phyloP scores from a whole-genome alignment of 345 rosid species.

The Rhodomyrtus tomentosa region DNA sequence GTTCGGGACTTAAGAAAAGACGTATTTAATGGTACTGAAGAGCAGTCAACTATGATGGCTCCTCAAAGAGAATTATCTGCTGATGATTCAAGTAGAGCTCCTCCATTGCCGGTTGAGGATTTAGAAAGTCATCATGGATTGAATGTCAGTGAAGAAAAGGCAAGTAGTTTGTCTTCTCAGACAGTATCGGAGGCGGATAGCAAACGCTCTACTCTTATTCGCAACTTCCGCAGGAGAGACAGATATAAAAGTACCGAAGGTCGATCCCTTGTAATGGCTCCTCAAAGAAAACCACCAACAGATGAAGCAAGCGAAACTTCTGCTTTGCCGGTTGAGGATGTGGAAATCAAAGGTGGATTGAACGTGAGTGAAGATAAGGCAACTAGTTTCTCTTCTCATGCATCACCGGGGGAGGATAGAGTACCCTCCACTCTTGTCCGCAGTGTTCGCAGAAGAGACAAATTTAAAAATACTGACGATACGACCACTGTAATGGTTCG shows the following conservation, averaged over 20 bases:
- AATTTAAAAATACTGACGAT: neutral
- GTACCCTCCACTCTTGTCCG: neutral
- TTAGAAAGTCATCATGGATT: conserved; percentile 1
- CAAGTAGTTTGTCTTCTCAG: neutral
- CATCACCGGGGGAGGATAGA: neutral
- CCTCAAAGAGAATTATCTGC: neutral
- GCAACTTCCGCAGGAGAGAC: neutral
- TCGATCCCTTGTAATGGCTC: neutral
- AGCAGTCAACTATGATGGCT: neutral
- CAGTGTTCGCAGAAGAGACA: conserved; percentile 1
- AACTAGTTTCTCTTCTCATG: neutral
- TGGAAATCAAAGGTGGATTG: conserved; percentile 2
- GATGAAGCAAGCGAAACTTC: neutral
- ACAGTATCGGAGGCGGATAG: neutral
- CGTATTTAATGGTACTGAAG: neutral
- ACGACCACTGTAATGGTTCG: neutral
- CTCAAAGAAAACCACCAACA: neutral
- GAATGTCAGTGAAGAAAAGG: conserved; percentile 4
- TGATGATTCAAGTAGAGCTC: neutral
- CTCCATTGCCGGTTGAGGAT: neutral
- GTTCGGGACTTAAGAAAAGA: neutral
- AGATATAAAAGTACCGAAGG: neutral
- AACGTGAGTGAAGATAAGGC: neutral
- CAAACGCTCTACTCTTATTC: neutral
- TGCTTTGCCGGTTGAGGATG: neutral